Percentiles rank a stretch among this genome's conserved stretches.
Evolutionary conservation across 768 basidiomycete genomes (phyloP).

Genomic region (Mrakia gelida): DNA sequence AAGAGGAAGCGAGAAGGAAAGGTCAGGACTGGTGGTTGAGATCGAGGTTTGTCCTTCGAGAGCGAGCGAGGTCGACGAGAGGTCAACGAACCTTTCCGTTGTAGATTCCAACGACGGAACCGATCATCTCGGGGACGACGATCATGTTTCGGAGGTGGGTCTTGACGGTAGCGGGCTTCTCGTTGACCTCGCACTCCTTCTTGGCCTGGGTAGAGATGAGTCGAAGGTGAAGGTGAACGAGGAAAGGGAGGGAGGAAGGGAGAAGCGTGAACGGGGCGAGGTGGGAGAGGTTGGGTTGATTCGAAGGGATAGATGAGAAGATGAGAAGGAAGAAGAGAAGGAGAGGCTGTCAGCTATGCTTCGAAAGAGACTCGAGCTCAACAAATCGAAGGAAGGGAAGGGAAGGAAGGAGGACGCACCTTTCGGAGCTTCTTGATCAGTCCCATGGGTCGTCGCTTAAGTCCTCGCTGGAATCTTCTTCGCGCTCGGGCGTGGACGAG

Average conservation of each 20-base stretch:
- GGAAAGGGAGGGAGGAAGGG: neutral
- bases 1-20: neutral
- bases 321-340: neutral
- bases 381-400: neutral
- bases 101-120: slow-evolving; percentile 95
- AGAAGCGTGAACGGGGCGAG: neutral
- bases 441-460: slow-evolving; percentile 97
- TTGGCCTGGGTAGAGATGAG: slow-evolving; percentile 56
- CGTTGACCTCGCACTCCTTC: slow-evolving; percentile 98
- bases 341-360: neutral
- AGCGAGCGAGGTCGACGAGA: neutral
- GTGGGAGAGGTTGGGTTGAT: neutral
- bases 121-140: slow-evolving; percentile 99
- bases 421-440: slow-evolving; percentile 99
- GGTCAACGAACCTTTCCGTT: slow-evolving; percentile 43
- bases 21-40: neutral
- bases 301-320: neutral
- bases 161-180: slow-evolving; percentile 98
- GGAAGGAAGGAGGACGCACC: slow-evolving; percentile 31
- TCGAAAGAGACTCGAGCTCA: neutral
- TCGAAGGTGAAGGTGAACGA: neutral
- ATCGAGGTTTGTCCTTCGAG: neutral
- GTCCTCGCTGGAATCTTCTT: slow-evolving; percentile 96
- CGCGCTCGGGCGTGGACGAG: slow-evolving; percentile 98
- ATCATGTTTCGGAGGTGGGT: slow-evolving; percentile 99